Evolutionary conservation across 2,329 filamentous ascomycete species (phyloP), one percentile per base, ranked within the genome.

Genomic region (Exutisphaerella laricina): DNA sequence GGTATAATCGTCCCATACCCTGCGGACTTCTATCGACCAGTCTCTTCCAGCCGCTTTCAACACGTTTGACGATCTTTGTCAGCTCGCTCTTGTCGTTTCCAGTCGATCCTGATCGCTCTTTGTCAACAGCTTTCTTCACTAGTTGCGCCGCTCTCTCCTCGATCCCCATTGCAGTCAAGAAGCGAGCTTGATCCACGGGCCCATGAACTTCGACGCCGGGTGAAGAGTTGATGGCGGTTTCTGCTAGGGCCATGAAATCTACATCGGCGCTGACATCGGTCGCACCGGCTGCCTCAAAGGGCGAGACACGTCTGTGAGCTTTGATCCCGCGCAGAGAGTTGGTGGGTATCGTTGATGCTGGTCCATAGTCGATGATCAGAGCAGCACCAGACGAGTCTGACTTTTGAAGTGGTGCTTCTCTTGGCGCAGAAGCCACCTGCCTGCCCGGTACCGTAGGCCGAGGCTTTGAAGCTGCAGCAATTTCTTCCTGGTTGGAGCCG

Each of bases 1-100:
- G 96, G 65, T 98, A 98, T 16, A 95, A 71, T 68, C 83, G 89
- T 0, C 92, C 92, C 92, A 98, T 98, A 0, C 88, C 90, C 39
- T 79, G 80, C 1, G 81, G 84, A 0, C 85, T 83, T 30, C 80
- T 74, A 63, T 95, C 89, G n/a, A 96, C 79, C 39, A 98, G 69
- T 48, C 92, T 74, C 67, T 79, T 83, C 79, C 88, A 94, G 0
- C 84, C 82, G 49, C 72, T 77, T 51, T 88, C 80, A 22, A 96
- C 72, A 39, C 79, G 78, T 53, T 71, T 72, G 21, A 68, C 76
- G 50, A 72, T 73, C 46, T 77, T 71, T 26, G 73, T 63, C 13
- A 65, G 46, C 41, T 63, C 60, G 6, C 43, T 48, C 67, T 54
- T 62, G 30, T 70, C 67, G 14, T 49, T 52, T 12, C 62, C 64